These are phyloP conservation scores for Myxozyma geophila DNA, from an alignment of 805 yeast genomes.

Conservation along the genomic window DNA sequence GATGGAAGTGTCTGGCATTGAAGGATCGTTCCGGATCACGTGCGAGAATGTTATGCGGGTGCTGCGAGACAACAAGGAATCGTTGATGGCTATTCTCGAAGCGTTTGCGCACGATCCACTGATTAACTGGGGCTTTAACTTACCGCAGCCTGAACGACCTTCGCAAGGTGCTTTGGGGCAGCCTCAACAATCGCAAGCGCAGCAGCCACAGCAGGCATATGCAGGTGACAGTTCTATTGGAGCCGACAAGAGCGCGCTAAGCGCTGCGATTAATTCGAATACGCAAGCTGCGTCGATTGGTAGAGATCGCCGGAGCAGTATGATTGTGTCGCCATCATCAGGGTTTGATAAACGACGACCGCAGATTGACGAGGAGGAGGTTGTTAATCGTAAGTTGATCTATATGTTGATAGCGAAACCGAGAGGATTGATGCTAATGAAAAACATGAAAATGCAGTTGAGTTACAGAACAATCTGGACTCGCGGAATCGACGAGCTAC, in stretches of 20 bases:
- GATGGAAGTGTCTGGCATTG: conserved; percentile 98
- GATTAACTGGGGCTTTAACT: conserved; percentile 91
- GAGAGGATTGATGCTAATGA: neutral
- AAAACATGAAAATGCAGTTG: conserved; percentile 43
- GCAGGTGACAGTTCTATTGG: conserved; percentile 1
- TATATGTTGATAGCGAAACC: neutral
- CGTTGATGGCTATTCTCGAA: conserved; percentile 95
- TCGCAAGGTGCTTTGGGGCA: neutral
- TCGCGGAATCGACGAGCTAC: conserved; percentile 88
- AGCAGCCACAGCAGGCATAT: conserved; percentile 4
- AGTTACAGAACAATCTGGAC: conserved; percentile 68
- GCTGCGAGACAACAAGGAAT: conserved; percentile 89
- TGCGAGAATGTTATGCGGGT: conserved; percentile 98
- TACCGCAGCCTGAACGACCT: conserved; percentile 27
- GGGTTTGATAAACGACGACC: conserved; percentile 37
- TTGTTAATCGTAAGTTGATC: conserved; percentile 49
- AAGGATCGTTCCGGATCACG: conserved; percentile 94
- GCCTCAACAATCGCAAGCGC: neutral
- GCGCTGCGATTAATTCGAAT: conserved; percentile 11
- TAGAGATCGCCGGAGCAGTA: conserved; percentile 45
- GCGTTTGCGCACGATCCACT: conserved; percentile 98
- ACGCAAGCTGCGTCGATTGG: conserved; percentile 47
- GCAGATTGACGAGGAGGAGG: conserved; percentile 72
- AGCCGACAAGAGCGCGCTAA: conserved; percentile 5
- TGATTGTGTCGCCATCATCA: conserved; percentile 17